Conservation (phyloP, 2,329 filamentous ascomycete genomes). For the Ophiostoma australiae region DNA sequence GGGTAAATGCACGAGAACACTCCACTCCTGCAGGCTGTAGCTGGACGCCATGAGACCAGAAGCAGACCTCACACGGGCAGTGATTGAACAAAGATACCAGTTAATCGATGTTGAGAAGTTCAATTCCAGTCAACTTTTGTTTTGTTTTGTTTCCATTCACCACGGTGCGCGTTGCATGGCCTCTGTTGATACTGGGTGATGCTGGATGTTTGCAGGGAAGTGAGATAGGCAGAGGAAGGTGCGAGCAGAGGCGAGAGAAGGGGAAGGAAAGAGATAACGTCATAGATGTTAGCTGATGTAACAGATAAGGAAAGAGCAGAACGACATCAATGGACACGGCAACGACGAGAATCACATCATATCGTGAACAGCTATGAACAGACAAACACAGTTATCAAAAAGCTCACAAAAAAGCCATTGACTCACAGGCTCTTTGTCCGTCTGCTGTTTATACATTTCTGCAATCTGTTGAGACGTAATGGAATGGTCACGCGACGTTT, state of each 20-base stretch:
- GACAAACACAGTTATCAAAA: background rate
- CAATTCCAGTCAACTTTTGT: background rate
- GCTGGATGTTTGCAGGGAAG: background rate
- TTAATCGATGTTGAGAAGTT: background rate
- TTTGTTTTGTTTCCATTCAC: background rate
- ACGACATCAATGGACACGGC: background rate
- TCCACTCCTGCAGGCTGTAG: slow-evolving; percentile 6
- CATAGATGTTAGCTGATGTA: background rate
- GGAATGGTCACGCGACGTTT: slow-evolving; percentile 8
- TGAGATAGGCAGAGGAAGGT: background rate
- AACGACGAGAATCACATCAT: background rate
- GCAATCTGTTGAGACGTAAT: background rate
- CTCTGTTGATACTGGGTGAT: background rate
- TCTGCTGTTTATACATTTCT: background rate
- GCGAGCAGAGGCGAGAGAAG: background rate
- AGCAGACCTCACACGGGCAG: background rate
- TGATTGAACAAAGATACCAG: too few species aligned
- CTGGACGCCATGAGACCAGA: background rate
- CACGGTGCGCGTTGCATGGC: background rate
- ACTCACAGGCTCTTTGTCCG: background rate
- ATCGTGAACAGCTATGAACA: background rate
- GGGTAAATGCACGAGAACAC: slow-evolving; percentile 10
- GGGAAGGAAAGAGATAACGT: background rate
- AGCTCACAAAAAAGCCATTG: background rate
- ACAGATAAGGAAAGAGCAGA: background rate